Evolutionary conservation across 306 rosid species (phyloP).

Genomic region (Vigna trinervia): DNA sequence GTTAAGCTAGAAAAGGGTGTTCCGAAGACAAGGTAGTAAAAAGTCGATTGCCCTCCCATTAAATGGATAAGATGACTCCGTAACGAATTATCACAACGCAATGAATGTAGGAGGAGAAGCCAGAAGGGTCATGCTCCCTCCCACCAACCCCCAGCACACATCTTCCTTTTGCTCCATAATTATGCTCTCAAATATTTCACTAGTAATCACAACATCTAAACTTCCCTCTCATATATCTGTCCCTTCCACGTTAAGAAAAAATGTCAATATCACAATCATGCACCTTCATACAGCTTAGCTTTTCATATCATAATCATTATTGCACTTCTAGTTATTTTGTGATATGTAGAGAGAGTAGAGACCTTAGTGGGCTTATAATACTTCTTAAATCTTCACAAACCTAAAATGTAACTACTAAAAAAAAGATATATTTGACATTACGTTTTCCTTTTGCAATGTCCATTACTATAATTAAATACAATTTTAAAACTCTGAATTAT

Average conservation of each 20-base stretch:
- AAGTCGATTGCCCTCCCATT: not conserved
- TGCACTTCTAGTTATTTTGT: slow-evolving; percentile 6
- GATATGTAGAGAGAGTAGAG: not conserved
- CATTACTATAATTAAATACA: not conserved
- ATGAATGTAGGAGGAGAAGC: not conserved
- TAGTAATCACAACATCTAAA: slow-evolving; percentile 7
- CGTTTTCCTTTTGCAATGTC: not conserved
- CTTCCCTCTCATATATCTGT: not conserved
- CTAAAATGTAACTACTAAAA: not conserved
- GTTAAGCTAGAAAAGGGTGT: slow-evolving; percentile 31
- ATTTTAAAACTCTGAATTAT: not conserved
- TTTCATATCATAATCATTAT: slow-evolving; percentile 2
- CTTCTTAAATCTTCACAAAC: slow-evolving; percentile 4
- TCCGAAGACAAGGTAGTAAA: slow-evolving; percentile 15
- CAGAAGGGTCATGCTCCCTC: not conserved
- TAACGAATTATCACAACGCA: not conserved
- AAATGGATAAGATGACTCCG: not conserved
- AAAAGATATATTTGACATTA: not conserved
- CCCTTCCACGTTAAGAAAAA: not conserved
- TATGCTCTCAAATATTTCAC: slow-evolving; percentile 5
- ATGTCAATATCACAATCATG: slow-evolving; percentile 19
- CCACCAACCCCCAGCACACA: not conserved
- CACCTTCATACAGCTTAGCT: slow-evolving; percentile 10
- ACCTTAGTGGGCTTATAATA: not conserved
- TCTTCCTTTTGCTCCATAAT: slow-evolving; percentile 6